Evolutionary conservation across 164 flowering plant species (phyloP), one percentile per base, ranked within the genome.

Genomic region (Vitis rotundifolia): DNA sequence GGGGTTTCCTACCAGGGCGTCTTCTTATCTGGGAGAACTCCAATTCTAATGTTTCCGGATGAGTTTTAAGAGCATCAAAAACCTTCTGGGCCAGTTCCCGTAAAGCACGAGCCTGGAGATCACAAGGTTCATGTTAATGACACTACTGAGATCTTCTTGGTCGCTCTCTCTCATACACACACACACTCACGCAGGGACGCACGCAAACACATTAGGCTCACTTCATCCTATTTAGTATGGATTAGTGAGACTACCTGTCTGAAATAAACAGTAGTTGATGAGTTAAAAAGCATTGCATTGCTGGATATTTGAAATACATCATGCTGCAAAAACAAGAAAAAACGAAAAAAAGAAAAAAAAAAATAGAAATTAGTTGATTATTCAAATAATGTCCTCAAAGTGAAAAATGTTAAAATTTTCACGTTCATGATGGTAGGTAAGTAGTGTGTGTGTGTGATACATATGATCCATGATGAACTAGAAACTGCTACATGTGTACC

Each of bases 241-340:
- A 22, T n/a, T 29, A 19, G 63, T 1, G 44, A 29, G 26, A 66
- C 10, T 65, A 86, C 92, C 88, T 88, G 87, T 71, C 75, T 79
- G 73, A 72, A 83, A 47, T 73, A 81, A 12, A 81, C 48, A 55
- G 85, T 83, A 26, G 61, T 58, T n/a, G 87, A 65, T 18, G 82
- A 66, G 69, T 86, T 88, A 57, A 83, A 88, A 68, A 62, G 76
- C 92, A 85, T 85, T 7, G 92, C 90, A 71, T 88, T 88, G 69
- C 71, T 62, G 51, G 73, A 71, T 71, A 88, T 80, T 69, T 86
- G 64, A 66, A 81, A 78, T 29, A 78, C 81, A 71, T 88, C 92
- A 64, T 67, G 75, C 92, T 88, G 88, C 76, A 75, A 19, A 16
- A 58, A 15, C 3, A 15, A 58, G 3, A 58, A 58, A 58, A 16